Conservation (phyloP, 495 filamentous ascomycete genomes). For the Neurospora sp. region DNA sequence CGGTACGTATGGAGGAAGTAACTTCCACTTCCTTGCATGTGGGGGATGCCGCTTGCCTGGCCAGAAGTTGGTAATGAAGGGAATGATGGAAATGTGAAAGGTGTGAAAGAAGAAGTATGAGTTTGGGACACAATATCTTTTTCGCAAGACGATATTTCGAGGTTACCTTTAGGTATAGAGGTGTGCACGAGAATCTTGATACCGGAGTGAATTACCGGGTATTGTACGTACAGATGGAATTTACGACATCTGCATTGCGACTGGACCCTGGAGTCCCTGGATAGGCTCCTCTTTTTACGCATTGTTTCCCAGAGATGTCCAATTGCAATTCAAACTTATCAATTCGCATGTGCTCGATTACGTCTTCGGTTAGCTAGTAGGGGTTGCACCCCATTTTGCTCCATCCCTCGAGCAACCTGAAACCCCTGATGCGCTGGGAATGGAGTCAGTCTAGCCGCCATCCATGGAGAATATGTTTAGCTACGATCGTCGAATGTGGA, state of each 20-base stretch:
- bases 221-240: background rate
- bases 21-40: background rate
- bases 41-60: background rate
- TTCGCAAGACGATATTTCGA: background rate
- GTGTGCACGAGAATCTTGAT: background rate
- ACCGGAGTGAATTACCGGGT: background rate
- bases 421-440: background rate
- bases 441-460: background rate
- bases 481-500: background rate
- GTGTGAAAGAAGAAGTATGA: background rate
- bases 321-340: background rate
- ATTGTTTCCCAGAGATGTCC: background rate
- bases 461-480: background rate
- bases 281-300: background rate
- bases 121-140: background rate
- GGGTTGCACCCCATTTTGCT: background rate
- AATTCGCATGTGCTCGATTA: background rate
- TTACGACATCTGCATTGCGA: background rate
- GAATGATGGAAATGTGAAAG: background rate
- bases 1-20: background rate
- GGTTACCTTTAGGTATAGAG: background rate
- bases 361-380: background rate
- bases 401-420: background rate
- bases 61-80: background rate
- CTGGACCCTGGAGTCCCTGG: background rate